Evolutionary conservation across 139 green algal genomes (phyloP), one percentile per base, ranked within the genome.

Genomic region (Tetradesmus lagerheimii): DNA sequence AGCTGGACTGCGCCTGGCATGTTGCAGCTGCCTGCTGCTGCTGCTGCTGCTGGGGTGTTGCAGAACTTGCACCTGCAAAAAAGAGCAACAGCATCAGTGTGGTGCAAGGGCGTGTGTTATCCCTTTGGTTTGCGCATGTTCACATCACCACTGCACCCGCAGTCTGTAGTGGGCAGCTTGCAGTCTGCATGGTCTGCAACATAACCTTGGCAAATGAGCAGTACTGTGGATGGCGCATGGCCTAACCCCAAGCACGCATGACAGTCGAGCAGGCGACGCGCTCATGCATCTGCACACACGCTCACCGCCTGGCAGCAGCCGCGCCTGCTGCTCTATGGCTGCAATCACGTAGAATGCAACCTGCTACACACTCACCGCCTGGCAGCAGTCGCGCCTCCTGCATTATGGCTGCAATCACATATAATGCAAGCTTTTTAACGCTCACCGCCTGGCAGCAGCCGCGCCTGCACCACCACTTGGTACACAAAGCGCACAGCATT

Each of bases 401-500:
- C 43, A 50, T 4, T 50, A 50, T 50, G 43, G 43, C 4, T 50
- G 43, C 43, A 4, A 50, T 50, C 5, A 50, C 43, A 64, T 25
- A 25, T 64, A 25, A 27, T 64, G 12, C 12, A 64, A 64, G 50
- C 50, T 27, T n/a, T 5, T 23, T 9, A 4, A 11, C 8, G 20
- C 57, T 71, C 57, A 71, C 57, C 57, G 2, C 57, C 57, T 25
- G n/a, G 29, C 29, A 67, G 11, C 37, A 88, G 39, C 1, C 27
- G 76, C n/a, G 43, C 83, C 43, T 66, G 64, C 37, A 80, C 62
- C n/a, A 38, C 20, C 25, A 96, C 78, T 18, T 90, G 87, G 80
- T 96, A 96, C 29, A 80, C 53, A 67, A 92, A 94, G 0, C 90
- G 85, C 38, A 92, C 92, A 5, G 92, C 91, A 29, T 88, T 93